Evolutionary conservation across 345 rosid species (phyloP), one percentile per base, ranked within the genome.

Genomic region (Eucalyptus sp.): DNA sequence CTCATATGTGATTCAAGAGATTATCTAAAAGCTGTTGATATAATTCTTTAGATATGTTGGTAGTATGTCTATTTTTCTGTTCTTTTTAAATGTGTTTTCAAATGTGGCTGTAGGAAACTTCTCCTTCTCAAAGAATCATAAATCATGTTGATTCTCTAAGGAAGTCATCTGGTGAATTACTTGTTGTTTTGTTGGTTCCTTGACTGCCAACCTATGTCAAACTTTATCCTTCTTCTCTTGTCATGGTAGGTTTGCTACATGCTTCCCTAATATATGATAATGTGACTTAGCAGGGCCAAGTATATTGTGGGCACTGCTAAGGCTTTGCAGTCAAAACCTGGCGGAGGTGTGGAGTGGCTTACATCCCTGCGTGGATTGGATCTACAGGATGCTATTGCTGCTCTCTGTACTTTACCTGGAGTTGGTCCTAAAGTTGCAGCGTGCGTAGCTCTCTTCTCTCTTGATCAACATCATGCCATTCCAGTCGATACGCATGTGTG

Each of bases 401-500:
- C 94, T n/a, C 93, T 97, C 15, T 95, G 96, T 93, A 94, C 96
- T 76, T 94, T 97, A 89, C 97, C 98, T 27, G 99, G 99, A 41
- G 98, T 96, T 88, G 99, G 99, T 92, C 96, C 97, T 16, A 96
- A 97, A 92, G 99, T 97, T 31, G 99, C 99, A 60, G 97, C 99
- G 13, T 97, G 99, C 88, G 90, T 97, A 89, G 96, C 99, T 90
- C 94, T 97, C 90, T 97, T 96, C 90, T 96, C 99, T 27, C 99
- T 97, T 52, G 99, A 96, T 90, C 98, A 97, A 86, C 98, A 97
- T 89, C 94, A 95, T 83, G 99, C 99, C 64, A 91, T 97, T 93
- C 99, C 99, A 5, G 98, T 97, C 68, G 99, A 97, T 91, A 97
- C 98, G 7, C 99, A 97, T 88, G 99, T 96, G 91, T 97, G 99